These are phyloP conservation scores for Nematocida ausubeli DNA, from an alignment of 371 early-diverging fungal species.

Conservation along the genomic window DNA sequence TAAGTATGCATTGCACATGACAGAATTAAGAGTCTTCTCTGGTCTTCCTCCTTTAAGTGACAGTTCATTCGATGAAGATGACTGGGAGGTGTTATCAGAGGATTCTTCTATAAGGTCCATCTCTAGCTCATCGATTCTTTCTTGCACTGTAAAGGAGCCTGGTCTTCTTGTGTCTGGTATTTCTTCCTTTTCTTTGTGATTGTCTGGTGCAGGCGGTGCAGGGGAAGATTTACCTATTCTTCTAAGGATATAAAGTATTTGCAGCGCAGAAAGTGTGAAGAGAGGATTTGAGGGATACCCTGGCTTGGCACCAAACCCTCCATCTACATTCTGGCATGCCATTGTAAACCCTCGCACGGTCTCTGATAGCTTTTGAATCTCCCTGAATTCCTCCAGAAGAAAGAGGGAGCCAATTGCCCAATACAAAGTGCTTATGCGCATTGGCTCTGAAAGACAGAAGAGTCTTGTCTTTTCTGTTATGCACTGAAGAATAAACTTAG, in stretches of 20 bases:
- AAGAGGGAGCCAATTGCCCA: conserved; percentile 60
- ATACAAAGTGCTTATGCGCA: conserved; percentile 59
- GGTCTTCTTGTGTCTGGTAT: not conserved
- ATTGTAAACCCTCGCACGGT: conserved; percentile 38
- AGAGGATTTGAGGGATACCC: conserved; percentile 83
- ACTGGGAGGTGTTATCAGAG: not conserved
- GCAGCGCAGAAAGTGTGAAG: conserved; percentile 85
- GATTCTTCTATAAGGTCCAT: not conserved
- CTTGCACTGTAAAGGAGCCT: conserved; percentile 39
- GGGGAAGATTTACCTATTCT: not conserved
- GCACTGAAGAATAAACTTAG: conserved; percentile 47
- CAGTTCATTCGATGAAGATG: not conserved
- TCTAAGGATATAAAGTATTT: conserved; percentile 73
- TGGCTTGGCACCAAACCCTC: conserved; percentile 82
- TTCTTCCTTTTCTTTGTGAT: not conserved
- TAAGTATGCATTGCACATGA: conserved; percentile 52
- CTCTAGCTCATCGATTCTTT: conserved; percentile 12
- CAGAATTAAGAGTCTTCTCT: conserved; percentile 14
- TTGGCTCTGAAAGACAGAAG: conserved; percentile 56
- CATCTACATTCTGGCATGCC: conserved; percentile 67
- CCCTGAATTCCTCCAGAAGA: conserved; percentile 28
- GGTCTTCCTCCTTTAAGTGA: not conserved
- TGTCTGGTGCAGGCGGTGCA: no score
- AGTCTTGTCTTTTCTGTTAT: conserved; percentile 36
- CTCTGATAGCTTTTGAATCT: conserved; percentile 14